These are phyloP conservation scores for Cyclospora cayetanensis DNA, from an alignment of 169 alveolate species.

Conservation along the genomic window DNA sequence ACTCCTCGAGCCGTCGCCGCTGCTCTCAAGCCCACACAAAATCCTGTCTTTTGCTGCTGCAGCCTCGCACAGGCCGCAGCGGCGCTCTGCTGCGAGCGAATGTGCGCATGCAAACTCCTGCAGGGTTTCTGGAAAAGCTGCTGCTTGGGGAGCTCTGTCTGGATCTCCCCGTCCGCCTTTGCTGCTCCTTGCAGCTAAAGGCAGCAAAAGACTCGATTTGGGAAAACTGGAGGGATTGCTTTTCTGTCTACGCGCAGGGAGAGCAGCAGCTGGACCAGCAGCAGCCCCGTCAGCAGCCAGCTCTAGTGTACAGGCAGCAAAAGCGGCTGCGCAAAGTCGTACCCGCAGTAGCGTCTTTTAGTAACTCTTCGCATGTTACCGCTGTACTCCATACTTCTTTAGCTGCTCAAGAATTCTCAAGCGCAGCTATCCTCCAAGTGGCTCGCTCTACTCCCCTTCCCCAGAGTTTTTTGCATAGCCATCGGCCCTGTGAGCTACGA, in stretches of 20 bases:
- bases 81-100: neutral
- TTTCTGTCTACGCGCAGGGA: neutral
- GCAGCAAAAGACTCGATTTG: neutral
- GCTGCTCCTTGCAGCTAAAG: neutral
- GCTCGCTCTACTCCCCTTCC: no score
- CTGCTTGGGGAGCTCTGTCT: conserved; percentile 2
- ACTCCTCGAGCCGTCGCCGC: no score
- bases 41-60: conserved; percentile 1
- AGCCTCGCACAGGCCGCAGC: neutral
- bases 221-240: neutral
- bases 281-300: conserved; percentile 47
- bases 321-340: neutral
- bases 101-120: conserved; percentile 22
- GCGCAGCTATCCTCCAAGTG: no score
- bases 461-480: no score
- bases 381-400: no score
- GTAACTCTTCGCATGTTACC: no score
- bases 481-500: no score
- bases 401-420: no score
- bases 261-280: neutral
- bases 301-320: conserved; percentile 33
- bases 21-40: conserved; percentile 23
- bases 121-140: neutral
- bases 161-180: neutral
- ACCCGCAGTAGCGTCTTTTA: conserved; percentile 52